phyloP scores from a whole-genome alignment of 805 yeast species.

The Barnettozyma vustinii region DNA sequence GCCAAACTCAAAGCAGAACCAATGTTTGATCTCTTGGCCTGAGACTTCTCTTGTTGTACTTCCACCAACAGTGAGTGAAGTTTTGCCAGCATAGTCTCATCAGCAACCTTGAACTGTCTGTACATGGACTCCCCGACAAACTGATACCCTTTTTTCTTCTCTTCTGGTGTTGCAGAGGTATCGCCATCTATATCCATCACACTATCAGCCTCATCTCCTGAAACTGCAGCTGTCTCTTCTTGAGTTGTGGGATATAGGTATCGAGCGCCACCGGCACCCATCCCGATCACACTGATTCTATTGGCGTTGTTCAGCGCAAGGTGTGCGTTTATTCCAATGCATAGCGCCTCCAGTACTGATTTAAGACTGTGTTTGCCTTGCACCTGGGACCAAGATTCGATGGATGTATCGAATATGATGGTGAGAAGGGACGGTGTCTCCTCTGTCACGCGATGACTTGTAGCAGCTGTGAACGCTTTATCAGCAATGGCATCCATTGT shows the following conservation, averaged over 20 bases:
- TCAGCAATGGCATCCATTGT: slow-evolving; percentile 69
- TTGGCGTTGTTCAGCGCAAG: slow-evolving; percentile 80
- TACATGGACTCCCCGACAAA: slow-evolving; percentile 63
- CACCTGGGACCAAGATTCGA: slow-evolving; percentile 41
- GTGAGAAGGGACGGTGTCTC: slow-evolving; percentile 77
- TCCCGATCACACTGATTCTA: slow-evolving; percentile 74
- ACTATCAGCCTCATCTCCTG: neutral
- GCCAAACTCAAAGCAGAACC: slow-evolving; percentile 83
- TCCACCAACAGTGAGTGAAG: slow-evolving; percentile 32
- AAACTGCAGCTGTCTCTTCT: neutral
- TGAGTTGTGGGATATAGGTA: slow-evolving; percentile 56
- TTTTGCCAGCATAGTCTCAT: slow-evolving; percentile 62
- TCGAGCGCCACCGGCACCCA: slow-evolving; percentile 63
- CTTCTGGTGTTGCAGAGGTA: slow-evolving; percentile 13
- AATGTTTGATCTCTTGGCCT: slow-evolving; percentile 40
- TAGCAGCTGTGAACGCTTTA: slow-evolving; percentile 36
- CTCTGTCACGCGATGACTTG: slow-evolving; percentile 30
- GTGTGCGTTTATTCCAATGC: slow-evolving; percentile 84
- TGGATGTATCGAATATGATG: slow-evolving; percentile 72
- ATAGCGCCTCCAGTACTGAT: slow-evolving; percentile 51
- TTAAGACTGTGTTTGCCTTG: slow-evolving; percentile 25
- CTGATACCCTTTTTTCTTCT: slow-evolving; percentile 12
- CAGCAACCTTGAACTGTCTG: slow-evolving; percentile 75
- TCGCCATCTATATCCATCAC: neutral
- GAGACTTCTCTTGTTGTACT: slow-evolving; percentile 16